A percentile compares a stretch with the other conserved stretches of the same genome.
Conservation (phyloP, 2,329 filamentous ascomycete genomes). For the Aspergillus vadensis region DNA sequence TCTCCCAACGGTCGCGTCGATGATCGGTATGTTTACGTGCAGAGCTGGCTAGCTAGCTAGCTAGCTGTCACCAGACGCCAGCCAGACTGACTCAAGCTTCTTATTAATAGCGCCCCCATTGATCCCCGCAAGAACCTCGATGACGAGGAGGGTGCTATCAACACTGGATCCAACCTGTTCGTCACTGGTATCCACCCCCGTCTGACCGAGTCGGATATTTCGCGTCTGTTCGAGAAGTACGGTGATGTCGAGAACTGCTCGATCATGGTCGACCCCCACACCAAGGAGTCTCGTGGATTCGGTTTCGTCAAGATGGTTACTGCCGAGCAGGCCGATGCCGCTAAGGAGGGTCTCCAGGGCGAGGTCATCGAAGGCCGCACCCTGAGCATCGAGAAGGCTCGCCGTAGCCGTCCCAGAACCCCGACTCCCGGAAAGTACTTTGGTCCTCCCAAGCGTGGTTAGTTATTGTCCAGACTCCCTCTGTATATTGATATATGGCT, state of each 20-base stretch:
- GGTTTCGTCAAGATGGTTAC: conserved; percentile 99
- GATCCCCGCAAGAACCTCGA: conserved; percentile 49
- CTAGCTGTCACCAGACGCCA: background rate
- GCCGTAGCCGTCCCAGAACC: conserved; percentile 89
- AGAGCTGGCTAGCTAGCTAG: background rate
- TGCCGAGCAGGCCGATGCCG: conserved; percentile 90
- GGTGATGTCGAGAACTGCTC: conserved; percentile 99
- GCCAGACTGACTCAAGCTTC: background rate
- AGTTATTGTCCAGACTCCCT: conserved; percentile 39
- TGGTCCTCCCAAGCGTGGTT: conserved; percentile 95
- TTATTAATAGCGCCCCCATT: conserved; percentile 40
- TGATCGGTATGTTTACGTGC: conserved; percentile 47
- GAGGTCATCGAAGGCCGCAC: conserved; percentile 94
- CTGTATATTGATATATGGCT: background rate
- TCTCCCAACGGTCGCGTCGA: conserved; percentile 62
- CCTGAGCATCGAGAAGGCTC: conserved; percentile 97
- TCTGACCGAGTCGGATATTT: conserved; percentile 84
- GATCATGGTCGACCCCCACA: conserved; percentile 98
- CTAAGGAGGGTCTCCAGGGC: conserved; percentile 92
- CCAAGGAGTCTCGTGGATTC: conserved; percentile 97
- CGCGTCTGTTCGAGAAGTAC: conserved; percentile 96
- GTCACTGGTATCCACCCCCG: conserved; percentile 97
- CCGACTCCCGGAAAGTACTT: conserved; percentile 99
- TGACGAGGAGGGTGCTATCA: conserved; percentile 76
- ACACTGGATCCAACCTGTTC: conserved; percentile 97